Conservation (phyloP, 2,329 filamentous ascomycete species). For the Fusarium hainanense region DNA sequence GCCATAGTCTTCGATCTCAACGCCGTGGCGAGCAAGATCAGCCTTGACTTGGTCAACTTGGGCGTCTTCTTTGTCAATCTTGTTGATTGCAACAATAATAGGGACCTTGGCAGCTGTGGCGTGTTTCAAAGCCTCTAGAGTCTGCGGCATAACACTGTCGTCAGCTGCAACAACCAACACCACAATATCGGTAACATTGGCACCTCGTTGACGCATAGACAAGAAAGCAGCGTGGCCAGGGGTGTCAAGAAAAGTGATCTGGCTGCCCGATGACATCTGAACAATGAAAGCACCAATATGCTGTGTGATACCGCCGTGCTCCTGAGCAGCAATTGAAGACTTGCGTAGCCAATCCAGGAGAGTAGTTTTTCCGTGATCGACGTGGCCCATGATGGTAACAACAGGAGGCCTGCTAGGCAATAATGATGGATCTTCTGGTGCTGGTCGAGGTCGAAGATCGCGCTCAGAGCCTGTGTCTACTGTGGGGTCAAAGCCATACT, state of each 20-base stretch:
- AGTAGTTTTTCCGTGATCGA: slow-evolving; percentile 98
- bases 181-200: slow-evolving; percentile 96
- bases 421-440: slow-evolving; percentile 72
- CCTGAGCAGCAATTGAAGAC: slow-evolving; percentile 88
- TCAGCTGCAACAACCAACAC: slow-evolving; percentile 96
- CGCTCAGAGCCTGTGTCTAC: slow-evolving; percentile 73
- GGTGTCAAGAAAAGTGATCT: slow-evolving; percentile 96
- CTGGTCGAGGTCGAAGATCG: slow-evolving; percentile 78
- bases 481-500: slow-evolving; percentile 91
- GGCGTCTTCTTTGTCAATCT: slow-evolving; percentile 89
- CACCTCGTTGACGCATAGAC: slow-evolving; percentile 94
- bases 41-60: slow-evolving; percentile 86
- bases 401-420: slow-evolving; percentile 86
- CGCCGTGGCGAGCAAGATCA: slow-evolving; percentile 83
- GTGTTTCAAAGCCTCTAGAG: slow-evolving; percentile 94
- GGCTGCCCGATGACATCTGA: slow-evolving; percentile 83
- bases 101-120: slow-evolving; percentile 87
- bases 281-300: slow-evolving; percentile 99
- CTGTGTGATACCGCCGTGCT: slow-evolving; percentile 97
- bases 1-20: slow-evolving; percentile 94
- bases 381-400: slow-evolving; percentile 99
- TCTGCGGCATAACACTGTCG: slow-evolving; percentile 97
- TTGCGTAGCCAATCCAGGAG: slow-evolving; percentile 93
- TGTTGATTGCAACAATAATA: slow-evolving; percentile 98
- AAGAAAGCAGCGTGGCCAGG: slow-evolving; percentile 96